Conservation (phyloP, 768 basidiomycete species). For the Kwoniella heveanensis region DNA sequence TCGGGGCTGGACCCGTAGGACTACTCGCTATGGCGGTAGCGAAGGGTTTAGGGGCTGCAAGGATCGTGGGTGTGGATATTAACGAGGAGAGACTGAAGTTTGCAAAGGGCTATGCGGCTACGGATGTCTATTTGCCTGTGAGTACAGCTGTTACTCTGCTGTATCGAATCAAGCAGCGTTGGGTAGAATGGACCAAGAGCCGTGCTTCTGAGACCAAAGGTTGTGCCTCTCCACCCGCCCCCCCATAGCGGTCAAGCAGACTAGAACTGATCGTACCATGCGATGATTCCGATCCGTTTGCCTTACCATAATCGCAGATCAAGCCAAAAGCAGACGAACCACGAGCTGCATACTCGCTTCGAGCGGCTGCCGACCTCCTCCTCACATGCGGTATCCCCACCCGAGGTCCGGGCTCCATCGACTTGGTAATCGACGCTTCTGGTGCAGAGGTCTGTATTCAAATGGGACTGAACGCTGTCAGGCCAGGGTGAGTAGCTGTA, state of each 20-base stretch:
- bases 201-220: background rate
- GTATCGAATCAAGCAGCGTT: background rate
- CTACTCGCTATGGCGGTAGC: conserved; percentile 91
- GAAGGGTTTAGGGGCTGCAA: conserved; percentile 82
- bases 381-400: conserved; percentile 68
- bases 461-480: conserved; percentile 74
- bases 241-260: too few species aligned
- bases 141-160: conserved; percentile 22
- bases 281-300: too few species aligned
- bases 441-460: conserved; percentile 92
- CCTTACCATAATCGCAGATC: too few species aligned
- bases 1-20: conserved; percentile 83
- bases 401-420: conserved; percentile 70
- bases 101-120: conserved; percentile 80
- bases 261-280: too few species aligned
- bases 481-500: conserved; percentile 60
- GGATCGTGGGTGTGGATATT: conserved; percentile 75
- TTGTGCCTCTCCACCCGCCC: too few species aligned
- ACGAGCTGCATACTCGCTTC: conserved; percentile 69
- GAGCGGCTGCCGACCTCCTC: conserved; percentile 71
- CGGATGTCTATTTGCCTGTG: conserved; percentile 61
- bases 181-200: too few species aligned
- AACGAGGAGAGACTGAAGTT: conserved; percentile 74
- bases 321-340: conserved; percentile 65
- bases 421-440: conserved; percentile 87